Conservation (phyloP, 108 stramenopile genomes). For the Nannochloropsis gaditana region DNA sequence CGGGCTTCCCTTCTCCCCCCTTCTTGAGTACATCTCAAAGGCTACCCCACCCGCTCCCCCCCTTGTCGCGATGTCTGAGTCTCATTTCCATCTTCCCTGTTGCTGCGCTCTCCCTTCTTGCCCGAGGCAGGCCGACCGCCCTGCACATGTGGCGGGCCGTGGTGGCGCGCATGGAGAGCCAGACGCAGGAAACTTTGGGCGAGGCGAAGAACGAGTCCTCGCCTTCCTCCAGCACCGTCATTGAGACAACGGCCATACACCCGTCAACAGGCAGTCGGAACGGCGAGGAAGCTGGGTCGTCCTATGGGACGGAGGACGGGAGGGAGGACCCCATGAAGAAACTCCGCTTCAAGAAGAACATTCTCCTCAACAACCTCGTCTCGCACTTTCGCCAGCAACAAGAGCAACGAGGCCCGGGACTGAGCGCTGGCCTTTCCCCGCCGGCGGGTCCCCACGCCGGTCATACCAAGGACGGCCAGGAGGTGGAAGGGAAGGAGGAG, state of each 20-base stretch:
- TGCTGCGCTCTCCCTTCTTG: neutral
- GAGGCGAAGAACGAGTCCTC: neutral
- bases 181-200: neutral
- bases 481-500: neutral
- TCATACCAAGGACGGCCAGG: neutral
- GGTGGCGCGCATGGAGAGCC: conserved; percentile 7
- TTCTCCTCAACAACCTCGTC: neutral
- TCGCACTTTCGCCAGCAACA: neutral
- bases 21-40: neutral
- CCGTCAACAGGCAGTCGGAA: neutral
- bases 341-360: conserved; percentile 11
- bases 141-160: conserved; percentile 17
- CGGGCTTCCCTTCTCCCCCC: neutral
- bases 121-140: neutral
- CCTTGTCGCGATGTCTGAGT: neutral
- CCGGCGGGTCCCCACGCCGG: neutral
- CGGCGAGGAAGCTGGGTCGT: neutral
- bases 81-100: neutral
- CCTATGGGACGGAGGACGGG: neutral
- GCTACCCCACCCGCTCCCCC: neutral
- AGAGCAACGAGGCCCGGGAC: neutral
- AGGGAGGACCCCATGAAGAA: conserved; percentile 10
- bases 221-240: neutral
- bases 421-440: neutral
- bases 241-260: neutral